Percentiles rank a stretch among this genome's conserved stretches.
These are phyloP conservation scores for Drechmeria coniospora DNA, from an alignment of 2,329 filamentous ascomycete species.

Conservation along the genomic window DNA sequence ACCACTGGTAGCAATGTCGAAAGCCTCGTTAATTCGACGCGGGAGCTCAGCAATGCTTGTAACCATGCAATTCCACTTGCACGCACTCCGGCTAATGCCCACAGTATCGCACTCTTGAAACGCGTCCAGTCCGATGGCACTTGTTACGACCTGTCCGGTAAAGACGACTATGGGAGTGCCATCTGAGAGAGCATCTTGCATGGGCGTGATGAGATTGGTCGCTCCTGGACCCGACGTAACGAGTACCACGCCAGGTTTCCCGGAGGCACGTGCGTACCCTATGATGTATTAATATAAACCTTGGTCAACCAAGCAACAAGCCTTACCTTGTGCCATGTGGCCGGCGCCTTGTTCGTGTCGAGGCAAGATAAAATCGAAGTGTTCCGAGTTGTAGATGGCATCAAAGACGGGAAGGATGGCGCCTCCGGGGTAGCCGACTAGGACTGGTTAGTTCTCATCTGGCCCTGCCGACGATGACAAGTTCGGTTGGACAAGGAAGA, in stretches of 20 bases:
- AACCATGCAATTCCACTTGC: slow-evolving; percentile 99
- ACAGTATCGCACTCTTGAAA: slow-evolving; percentile 95
- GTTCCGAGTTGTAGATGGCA: slow-evolving; percentile 93
- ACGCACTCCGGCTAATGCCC: slow-evolving; percentile 87
- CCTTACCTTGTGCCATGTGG: slow-evolving; percentile 96
- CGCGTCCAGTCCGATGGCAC: slow-evolving; percentile 82
- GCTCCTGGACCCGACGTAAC: slow-evolving; percentile 94
- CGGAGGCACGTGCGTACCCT: slow-evolving; percentile 88
- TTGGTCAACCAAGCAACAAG: too few species aligned
- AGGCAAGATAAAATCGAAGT: slow-evolving; percentile 91
- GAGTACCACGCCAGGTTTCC: slow-evolving; percentile 86
- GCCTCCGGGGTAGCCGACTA: slow-evolving; percentile 81
- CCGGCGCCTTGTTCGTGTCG: slow-evolving; percentile 95
- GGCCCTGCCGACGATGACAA: slow-evolving; percentile 9
- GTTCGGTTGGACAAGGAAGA: slow-evolving; percentile 12
- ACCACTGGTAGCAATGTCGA: slow-evolving; percentile 91
- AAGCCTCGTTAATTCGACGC: slow-evolving; percentile 89
- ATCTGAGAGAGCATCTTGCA: slow-evolving; percentile 91
- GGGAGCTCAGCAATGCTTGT: slow-evolving; percentile 90
- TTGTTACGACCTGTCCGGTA: slow-evolving; percentile 79
- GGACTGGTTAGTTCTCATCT: slow-evolving; percentile 6
- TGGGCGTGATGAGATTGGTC: slow-evolving; percentile 90
- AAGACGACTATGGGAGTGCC: slow-evolving; percentile 95
- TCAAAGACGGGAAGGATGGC: slow-evolving; percentile 97
- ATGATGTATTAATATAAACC: too few species aligned